Evolutionary conservation across 2,329 filamentous ascomycete genomes (phyloP).

Genomic region (Colletotrichum tanaceti): DNA sequence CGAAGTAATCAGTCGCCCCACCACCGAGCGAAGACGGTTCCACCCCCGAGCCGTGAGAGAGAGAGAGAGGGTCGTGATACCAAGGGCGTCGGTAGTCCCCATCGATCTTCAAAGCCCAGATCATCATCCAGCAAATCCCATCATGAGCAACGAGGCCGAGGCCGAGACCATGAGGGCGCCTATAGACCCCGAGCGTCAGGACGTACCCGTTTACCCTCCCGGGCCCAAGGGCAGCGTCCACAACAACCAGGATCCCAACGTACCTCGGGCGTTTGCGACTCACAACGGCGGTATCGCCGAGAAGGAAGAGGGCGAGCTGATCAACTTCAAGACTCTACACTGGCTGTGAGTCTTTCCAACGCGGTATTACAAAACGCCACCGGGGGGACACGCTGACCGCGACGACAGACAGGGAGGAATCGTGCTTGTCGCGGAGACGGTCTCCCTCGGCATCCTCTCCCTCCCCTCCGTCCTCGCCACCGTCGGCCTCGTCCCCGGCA

Average conservation of each 20-base stretch:
- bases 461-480: slow-evolving; percentile 80
- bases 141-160: slow-evolving; percentile 34
- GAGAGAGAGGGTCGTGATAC: not conserved
- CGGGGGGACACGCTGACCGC: not conserved
- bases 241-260: not conserved
- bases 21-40: slow-evolving; percentile 32
- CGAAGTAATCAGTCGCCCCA: slow-evolving; percentile 18
- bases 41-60: slow-evolving; percentile 8
- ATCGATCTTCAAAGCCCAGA: not conserved
- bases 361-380: too few relatives aligned
- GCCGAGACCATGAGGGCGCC: slow-evolving; percentile 14
- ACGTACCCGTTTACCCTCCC: not conserved
- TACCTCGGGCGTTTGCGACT: not conserved
- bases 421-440: slow-evolving; percentile 58
- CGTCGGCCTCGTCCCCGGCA: slow-evolving; percentile 77
- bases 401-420: slow-evolving; percentile 56
- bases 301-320: slow-evolving; percentile 41
- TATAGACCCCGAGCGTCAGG: slow-evolving; percentile 23
- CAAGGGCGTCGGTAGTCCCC: not conserved
- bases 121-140: not conserved
- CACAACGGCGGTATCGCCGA: slow-evolving; percentile 13
- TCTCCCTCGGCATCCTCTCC: slow-evolving; percentile 69
- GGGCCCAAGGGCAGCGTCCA: slow-evolving; percentile 2
- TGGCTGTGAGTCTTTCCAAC: slow-evolving; percentile 50
- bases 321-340: slow-evolving; percentile 52